Percentiles rank a stretch among this genome's conserved stretches.
Conservation (phyloP, 1,284 basidiomycete genomes). For the Boletus sp. region DNA sequence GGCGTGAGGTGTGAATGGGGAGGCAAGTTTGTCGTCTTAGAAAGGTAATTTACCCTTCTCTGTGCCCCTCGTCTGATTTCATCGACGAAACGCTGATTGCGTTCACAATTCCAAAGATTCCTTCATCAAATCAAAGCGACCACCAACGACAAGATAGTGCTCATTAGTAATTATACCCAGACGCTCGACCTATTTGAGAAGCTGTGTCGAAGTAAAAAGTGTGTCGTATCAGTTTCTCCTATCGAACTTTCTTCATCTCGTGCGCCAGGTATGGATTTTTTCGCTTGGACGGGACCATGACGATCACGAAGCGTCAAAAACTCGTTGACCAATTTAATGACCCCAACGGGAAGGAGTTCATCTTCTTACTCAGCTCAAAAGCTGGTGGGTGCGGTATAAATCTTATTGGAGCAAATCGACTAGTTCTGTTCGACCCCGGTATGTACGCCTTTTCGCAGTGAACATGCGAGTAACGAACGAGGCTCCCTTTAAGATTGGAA, state of each 20-base stretch:
- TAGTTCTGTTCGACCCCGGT: slow-evolving; percentile 97
- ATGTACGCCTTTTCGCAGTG: slow-evolving; percentile 1
- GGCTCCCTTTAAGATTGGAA: slow-evolving; percentile 78
- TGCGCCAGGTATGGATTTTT: slow-evolving; percentile 83
- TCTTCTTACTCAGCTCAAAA: slow-evolving; percentile 95
- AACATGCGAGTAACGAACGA: not conserved
- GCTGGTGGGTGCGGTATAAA: slow-evolving; percentile 99
- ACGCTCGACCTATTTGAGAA: slow-evolving; percentile 94
- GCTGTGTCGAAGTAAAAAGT: slow-evolving; percentile 82
- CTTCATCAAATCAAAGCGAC: slow-evolving; percentile 76
- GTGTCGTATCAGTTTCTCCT: slow-evolving; percentile 16
- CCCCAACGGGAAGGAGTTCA: slow-evolving; percentile 90
- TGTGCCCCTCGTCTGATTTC: slow-evolving; percentile 1
- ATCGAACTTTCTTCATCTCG: slow-evolving; percentile 3
- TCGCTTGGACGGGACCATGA: slow-evolving; percentile 92
- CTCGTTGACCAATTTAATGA: slow-evolving; percentile 98
- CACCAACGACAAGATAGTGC: slow-evolving; percentile 95
- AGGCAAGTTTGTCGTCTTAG: slow-evolving; percentile 93
- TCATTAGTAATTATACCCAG: slow-evolving; percentile 98
- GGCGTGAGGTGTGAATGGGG: slow-evolving; percentile 74
- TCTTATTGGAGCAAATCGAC: slow-evolving; percentile 92
- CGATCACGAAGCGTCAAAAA: slow-evolving; percentile 92
- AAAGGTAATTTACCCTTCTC: too few species aligned
- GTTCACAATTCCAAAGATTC: slow-evolving; percentile 55
- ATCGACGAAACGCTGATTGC: not conserved